Conservation (phyloP, 495 filamentous ascomycete genomes). For the Neurospora sp. region DNA sequence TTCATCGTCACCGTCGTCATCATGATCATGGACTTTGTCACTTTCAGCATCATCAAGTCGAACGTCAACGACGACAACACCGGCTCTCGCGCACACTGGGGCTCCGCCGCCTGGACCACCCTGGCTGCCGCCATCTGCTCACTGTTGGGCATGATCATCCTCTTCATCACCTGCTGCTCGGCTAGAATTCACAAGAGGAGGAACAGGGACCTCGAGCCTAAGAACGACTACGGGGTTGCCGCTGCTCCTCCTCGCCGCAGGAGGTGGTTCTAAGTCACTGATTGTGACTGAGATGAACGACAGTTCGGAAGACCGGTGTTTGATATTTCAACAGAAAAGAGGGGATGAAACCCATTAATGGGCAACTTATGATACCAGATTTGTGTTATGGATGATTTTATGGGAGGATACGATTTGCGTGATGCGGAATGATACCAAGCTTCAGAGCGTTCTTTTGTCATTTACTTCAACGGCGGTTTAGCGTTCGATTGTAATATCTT, state of each 20-base stretch:
- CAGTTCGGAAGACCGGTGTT: background rate
- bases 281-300: background rate
- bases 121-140: constrained; percentile 41
- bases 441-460: background rate
- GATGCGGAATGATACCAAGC: background rate
- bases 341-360: background rate
- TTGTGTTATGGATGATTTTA: background rate
- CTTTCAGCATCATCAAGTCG: constrained; percentile 41
- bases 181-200: constrained; percentile 21
- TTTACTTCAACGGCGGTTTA: background rate
- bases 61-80: constrained; percentile 34
- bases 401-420: background rate
- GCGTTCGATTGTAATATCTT: background rate
- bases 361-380: background rate
- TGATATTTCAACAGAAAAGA: background rate
- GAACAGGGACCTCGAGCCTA: background rate
- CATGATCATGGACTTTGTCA: constrained; percentile 46
- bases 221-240: constrained; percentile 8
- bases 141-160: constrained; percentile 42
- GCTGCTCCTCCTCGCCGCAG: constrained; percentile 3
- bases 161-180: constrained; percentile 49
- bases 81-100: constrained; percentile 32
- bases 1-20: constrained; percentile 46
- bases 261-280: background rate
- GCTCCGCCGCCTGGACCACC: constrained; percentile 40